phyloP scores from a whole-genome alignment of 345 rosid genomes.

The Geranium rotundifolium region DNA sequence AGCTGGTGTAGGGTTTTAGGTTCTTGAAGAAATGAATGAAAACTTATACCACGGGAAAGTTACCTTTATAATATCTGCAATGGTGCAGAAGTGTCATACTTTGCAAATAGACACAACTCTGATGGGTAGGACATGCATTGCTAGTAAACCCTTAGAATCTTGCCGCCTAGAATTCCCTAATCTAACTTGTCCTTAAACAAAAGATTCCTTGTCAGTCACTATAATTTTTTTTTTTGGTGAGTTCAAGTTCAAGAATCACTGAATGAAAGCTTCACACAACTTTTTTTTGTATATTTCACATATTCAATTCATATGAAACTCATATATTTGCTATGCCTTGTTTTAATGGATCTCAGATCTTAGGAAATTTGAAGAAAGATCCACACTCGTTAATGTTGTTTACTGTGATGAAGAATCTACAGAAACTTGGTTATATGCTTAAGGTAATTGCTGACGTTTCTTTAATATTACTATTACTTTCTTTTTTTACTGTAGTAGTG shows the following conservation, averaged over 20 bases:
- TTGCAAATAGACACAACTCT: background rate
- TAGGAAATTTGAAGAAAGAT: slow-evolving; percentile 66
- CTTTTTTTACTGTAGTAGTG: slow-evolving; percentile 1
- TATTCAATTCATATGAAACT: background rate
- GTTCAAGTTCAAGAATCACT: background rate
- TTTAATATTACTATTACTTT: too few relatives aligned
- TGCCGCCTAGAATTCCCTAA: background rate
- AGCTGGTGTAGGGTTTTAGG: background rate
- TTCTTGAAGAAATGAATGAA: background rate
- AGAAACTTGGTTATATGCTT: slow-evolving; percentile 63
- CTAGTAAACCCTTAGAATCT: background rate
- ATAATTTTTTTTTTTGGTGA: too few relatives aligned
- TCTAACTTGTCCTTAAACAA: background rate
- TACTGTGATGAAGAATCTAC: slow-evolving; percentile 70
- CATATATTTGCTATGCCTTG: slow-evolving; percentile 12
- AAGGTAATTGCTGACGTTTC: slow-evolving; percentile 31
- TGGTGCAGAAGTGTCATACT: background rate
- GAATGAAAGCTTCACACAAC: background rate
- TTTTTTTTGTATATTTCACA: too few relatives aligned
- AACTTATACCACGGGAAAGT: background rate
- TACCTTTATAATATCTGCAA: background rate
- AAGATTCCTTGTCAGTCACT: background rate
- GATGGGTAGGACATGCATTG: too few relatives aligned
- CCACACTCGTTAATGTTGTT: slow-evolving; percentile 62
- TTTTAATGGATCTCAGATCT: slow-evolving; percentile 40